Percentiles rank a stretch among this genome's conserved stretches.
These are phyloP conservation scores for Monoraphidium neglectum DNA, from an alignment of 139 green algal genomes.

Conservation along the genomic window DNA sequence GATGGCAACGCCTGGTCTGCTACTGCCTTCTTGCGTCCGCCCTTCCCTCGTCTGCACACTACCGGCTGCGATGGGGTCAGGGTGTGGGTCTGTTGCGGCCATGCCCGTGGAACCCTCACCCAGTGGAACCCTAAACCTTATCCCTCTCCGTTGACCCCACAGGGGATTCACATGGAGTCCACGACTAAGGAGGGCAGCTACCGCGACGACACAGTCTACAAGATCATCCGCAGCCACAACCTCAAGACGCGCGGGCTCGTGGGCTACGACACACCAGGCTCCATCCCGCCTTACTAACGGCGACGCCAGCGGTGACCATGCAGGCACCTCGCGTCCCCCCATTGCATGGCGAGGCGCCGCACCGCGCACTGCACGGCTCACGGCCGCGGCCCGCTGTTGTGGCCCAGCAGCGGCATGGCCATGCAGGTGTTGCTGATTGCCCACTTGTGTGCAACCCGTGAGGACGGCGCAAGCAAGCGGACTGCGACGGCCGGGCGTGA, in stretches of 20 bases:
- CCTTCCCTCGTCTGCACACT: not conserved
- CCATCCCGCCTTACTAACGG: too few relatives aligned
- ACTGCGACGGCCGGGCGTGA: too few relatives aligned
- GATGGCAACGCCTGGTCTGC: not conserved
- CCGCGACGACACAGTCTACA: constrained; percentile 13
- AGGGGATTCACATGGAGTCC: constrained; percentile 39
- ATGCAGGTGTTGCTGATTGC: too few relatives aligned
- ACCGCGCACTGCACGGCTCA: too few relatives aligned
- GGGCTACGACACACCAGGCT: not conserved
- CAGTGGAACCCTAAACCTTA: not conserved
- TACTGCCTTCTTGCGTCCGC: not conserved
- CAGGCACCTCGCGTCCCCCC: too few relatives aligned
- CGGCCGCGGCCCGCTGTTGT: too few relatives aligned
- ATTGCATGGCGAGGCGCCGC: too few relatives aligned
- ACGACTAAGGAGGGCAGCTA: constrained; percentile 49
- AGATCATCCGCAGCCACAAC: constrained; percentile 47
- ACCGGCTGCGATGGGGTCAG: not conserved
- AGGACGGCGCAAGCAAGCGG: too few relatives aligned
- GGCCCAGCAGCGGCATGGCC: too few relatives aligned
- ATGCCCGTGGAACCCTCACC: not conserved
- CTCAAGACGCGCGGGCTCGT: constrained; percentile 3
- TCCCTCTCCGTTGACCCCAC: not conserved
- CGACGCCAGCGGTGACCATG: too few relatives aligned
- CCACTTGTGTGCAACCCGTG: too few relatives aligned
- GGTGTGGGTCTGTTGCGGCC: not conserved